These are phyloP conservation scores for Calendula officinalis DNA, from an alignment of 129 eudicot genomes.

Conservation along the genomic window DNA sequence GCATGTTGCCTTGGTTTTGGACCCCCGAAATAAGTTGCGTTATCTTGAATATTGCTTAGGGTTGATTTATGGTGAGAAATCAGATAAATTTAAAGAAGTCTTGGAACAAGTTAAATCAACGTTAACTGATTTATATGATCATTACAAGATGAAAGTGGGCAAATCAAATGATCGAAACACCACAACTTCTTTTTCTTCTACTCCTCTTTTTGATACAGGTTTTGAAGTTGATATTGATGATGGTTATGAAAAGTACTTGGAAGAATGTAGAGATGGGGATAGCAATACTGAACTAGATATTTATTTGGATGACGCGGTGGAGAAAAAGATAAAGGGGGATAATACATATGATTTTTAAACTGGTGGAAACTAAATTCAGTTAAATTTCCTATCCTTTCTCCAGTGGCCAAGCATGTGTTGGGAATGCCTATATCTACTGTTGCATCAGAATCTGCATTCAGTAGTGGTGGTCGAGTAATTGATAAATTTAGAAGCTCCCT, in stretches of 20 bases:
- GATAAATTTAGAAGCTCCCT: not conserved
- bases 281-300: not conserved
- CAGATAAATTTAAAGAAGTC: not conserved
- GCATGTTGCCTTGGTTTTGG: conserved; percentile 11
- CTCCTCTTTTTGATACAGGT: not conserved
- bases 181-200: not conserved
- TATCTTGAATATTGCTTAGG: conserved; percentile 6
- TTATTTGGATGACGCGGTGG: not conserved
- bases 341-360: conserved; percentile 4
- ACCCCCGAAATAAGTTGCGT: conserved; percentile 13
- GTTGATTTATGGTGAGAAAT: not conserved
- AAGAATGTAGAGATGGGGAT: not conserved
- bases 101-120: not conserved
- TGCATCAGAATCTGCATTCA: conserved; percentile 19
- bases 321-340: not conserved
- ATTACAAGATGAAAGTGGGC: not conserved
- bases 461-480: conserved; percentile 19
- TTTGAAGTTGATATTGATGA: not conserved
- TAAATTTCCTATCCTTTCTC: conserved; percentile 17
- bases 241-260: not conserved
- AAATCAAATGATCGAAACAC: not conserved
- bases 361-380: conserved; percentile 21
- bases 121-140: conserved; percentile 3
- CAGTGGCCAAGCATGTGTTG: conserved; percentile 15
- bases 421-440: conserved; percentile 27